These are phyloP conservation scores for Paxillus involutus DNA, from an alignment of 768 basidiomycete species.

Conservation along the genomic window DNA sequence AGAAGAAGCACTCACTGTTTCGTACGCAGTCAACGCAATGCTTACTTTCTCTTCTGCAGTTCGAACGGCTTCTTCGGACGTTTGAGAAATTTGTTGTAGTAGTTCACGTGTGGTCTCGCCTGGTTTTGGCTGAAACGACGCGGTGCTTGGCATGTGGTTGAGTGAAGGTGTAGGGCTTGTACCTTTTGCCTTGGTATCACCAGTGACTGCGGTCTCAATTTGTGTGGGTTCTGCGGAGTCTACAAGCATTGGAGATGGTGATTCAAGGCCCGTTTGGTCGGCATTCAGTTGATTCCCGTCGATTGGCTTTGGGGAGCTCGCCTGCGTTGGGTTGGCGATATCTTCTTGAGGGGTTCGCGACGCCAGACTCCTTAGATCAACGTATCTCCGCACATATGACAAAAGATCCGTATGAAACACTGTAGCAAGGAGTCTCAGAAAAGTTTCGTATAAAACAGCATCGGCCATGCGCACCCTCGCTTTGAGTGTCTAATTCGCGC, in stretches of 20 bases:
- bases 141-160: background rate
- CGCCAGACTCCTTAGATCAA: conserved; percentile 31
- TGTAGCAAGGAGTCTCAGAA: conserved; percentile 21
- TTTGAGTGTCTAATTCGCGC: conserved; percentile 70
- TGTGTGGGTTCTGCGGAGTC: conserved; percentile 2
- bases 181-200: background rate
- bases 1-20: conserved; percentile 50
- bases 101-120: conserved; percentile 46
- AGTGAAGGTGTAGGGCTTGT: background rate
- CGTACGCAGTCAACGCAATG: conserved; percentile 66
- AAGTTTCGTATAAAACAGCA: background rate
- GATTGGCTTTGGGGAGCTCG: background rate
- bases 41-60: conserved; percentile 78
- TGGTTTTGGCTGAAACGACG: conserved; percentile 14
- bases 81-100: conserved; percentile 56
- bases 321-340: background rate
- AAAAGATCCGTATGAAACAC: conserved; percentile 42
- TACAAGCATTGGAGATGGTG: conserved; percentile 4
- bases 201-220: background rate
- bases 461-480: conserved; percentile 41
- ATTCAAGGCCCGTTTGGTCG: background rate
- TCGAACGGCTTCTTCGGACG: conserved; percentile 59
- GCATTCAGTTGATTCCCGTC: background rate
- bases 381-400: conserved; percentile 48
- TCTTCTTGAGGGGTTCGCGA: conserved; percentile 2